Evolutionary conservation across 2,329 filamentous ascomycete genomes (phyloP), one percentile per base, ranked within the genome.

Genomic region (Coniochaeta sp.): DNA sequence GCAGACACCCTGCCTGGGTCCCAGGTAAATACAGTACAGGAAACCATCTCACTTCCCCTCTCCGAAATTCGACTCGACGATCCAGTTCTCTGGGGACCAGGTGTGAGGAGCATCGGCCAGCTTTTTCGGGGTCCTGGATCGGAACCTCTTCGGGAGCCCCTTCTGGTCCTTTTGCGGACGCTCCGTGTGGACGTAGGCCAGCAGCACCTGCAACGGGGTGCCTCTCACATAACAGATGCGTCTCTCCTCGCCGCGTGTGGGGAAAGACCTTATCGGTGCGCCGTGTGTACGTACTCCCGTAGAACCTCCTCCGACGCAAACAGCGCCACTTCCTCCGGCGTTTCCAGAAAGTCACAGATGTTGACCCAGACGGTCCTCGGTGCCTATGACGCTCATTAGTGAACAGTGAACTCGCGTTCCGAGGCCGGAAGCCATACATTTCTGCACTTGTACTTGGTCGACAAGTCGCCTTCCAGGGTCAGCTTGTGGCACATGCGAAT

Each of bases 321-420:
- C 36, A 67, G 70, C 0, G 57, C 7, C 1, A 2, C 28, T 14
- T 64, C 63, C 4, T 74, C 58, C 10, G 73, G 75, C 0, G 61
- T 40, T 7, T 69, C 62, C 6, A 83, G 66, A 59, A 83, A 78
- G 65, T 83, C 80, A 28, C 61, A 62, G 36, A 83, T 81, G 60
- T 83, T 83, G 60, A 83, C 72, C 66, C 75, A 74, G 4, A 81
- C 68, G 0, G 55, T 63, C 17, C 65, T 65, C 1, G 81, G 66
- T 3, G 72, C 76, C 79, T 81, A 10, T 4, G 7, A 22, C 12
- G 5, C 5, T 28, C 5, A 4, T 50, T 6, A 50, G 44, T 50
- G 12, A 3, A 26, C 24, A 16, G 12, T 24, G n/a, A n/a, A 28
- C 10, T 26, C 22, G 44, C 19, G 4, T 14, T 44, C 70, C 63